A percentile compares a stretch with the other conserved stretches of the same genome.
phyloP scores from a whole-genome alignment of 208 protist genomes.

The Leishmania amazonensis region DNA sequence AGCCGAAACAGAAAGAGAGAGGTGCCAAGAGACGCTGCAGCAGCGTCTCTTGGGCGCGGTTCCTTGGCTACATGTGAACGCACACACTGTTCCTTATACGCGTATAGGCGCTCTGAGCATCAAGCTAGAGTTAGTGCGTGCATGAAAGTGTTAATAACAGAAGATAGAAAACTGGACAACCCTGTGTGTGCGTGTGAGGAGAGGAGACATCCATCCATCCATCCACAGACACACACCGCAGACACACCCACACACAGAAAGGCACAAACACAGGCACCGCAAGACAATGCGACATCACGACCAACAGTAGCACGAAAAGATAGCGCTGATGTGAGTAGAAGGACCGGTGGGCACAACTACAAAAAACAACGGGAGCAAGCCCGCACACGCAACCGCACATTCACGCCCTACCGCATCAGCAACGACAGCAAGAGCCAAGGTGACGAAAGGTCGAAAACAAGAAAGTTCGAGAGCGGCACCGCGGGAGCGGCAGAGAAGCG shows the following conservation, averaged over 20 bases:
- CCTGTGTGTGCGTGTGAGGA: neutral
- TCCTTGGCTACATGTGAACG: neutral
- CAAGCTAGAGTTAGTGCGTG: neutral
- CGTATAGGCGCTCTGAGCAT: neutral
- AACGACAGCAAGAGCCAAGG: neutral
- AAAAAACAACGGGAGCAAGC: neutral
- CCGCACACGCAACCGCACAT: neutral
- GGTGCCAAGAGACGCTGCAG: neutral
- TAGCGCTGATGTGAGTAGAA: constrained; percentile 1
- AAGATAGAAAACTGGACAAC: neutral
- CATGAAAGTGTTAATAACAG: constrained; percentile 1
- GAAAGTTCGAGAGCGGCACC: too few species aligned
- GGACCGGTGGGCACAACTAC: neutral
- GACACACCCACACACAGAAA: neutral
- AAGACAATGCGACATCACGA: neutral
- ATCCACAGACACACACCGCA: neutral
- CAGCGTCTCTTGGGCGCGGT: neutral
- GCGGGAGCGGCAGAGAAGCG: neutral
- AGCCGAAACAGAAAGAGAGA: neutral
- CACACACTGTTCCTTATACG: neutral
- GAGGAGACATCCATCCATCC: neutral
- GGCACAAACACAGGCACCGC: neutral
- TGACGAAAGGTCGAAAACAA: neutral
- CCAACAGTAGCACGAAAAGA: neutral
- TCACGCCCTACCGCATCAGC: neutral